Evolutionary conservation across 1,284 basidiomycete species (phyloP).

Genomic region (Pholiota adiposa): DNA sequence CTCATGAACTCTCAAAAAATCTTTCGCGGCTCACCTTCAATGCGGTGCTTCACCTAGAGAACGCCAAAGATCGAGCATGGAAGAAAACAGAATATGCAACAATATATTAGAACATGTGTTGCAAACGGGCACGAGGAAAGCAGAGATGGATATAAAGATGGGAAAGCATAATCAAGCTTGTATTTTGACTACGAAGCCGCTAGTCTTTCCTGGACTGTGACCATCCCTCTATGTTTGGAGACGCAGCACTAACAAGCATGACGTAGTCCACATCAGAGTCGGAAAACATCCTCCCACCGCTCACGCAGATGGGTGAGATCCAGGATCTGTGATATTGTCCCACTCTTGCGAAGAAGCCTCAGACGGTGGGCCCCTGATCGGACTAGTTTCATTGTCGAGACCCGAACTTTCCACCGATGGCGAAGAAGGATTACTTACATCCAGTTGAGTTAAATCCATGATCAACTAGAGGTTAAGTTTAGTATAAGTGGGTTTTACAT

Average conservation of each 20-base stretch:
- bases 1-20: constrained; percentile 17
- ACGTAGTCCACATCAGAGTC: constrained; percentile 27
- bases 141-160: constrained; percentile 22
- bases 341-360: constrained; percentile 86
- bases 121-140: constrained; percentile 29
- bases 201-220: constrained; percentile 10
- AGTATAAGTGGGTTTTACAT: background rate
- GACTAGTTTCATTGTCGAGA: constrained; percentile 63
- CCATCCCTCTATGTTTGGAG: constrained; percentile 20
- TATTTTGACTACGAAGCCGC: constrained; percentile 24
- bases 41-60: constrained; percentile 62
- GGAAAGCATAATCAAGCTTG: constrained; percentile 12
- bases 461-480: constrained; percentile 57
- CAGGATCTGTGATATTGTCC: constrained; percentile 80
- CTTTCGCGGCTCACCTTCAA: constrained; percentile 71
- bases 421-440: constrained; percentile 75
- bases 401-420: constrained; percentile 24
- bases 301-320: constrained; percentile 52
- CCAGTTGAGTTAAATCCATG: constrained; percentile 86
- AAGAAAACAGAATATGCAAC: constrained; percentile 31
- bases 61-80: constrained; percentile 21
- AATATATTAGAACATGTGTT: constrained; percentile 70
- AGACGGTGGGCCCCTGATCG: constrained; percentile 71
- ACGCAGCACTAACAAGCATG: constrained; percentile 5
- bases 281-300: constrained; percentile 27